Base-by-base conservation (phyloP, 2,329 filamentous ascomycete genomes). In the Immersiporthe knoxdaviesiana region DNA sequence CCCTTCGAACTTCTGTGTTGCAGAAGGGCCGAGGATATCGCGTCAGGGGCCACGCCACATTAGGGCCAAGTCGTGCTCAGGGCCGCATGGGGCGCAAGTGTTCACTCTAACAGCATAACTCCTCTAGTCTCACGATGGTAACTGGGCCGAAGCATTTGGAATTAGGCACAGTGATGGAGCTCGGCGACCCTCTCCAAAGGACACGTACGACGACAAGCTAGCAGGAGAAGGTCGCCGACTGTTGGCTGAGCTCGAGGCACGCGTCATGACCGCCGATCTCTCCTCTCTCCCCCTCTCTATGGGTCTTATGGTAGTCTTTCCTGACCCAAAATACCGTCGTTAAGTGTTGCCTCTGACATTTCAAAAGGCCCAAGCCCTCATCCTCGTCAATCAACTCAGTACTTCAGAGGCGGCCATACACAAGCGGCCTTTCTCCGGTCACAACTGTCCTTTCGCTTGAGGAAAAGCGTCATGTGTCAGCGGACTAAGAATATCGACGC, bases 381-480 rank as follows among this genome's bases (percentile, higher is more conserved):
- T 16, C 14, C n/a, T 58, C 41, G 61, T 24, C n/a, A 12, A 30
- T 7, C n/a, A 50, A 50, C 14, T 27, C 27, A 50, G 41, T 32
- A 50, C n/a, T 10, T 27, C 27, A 24, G 18, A 24, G 24, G 3
- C 41, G 41, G n/a, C 39, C 39, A 39, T 30, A 67, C 58, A 60
- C 39, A 39, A 39, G 16, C 61, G 47, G 54, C 62, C 39, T 50
- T 59, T 54, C 14, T 32, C 65, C 54, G 56, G 65, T 59, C 37
- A 21, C 41, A 60, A 52, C 27, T n/a, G 50, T 66, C 65, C 64
- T 50, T 32, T 61, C 65, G 65, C 65, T 65, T 68, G 32, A 61
- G 56, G 52, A 68, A 68, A 68, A 32, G n/a, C 16, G 35, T 54
- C 62, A 63, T 65, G 54, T 65, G 54, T 65, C 54, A 65, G 67